Evolutionary conservation across 371 early-diverging fungal species (phyloP).

Genomic region (Mortierella sp.): DNA sequence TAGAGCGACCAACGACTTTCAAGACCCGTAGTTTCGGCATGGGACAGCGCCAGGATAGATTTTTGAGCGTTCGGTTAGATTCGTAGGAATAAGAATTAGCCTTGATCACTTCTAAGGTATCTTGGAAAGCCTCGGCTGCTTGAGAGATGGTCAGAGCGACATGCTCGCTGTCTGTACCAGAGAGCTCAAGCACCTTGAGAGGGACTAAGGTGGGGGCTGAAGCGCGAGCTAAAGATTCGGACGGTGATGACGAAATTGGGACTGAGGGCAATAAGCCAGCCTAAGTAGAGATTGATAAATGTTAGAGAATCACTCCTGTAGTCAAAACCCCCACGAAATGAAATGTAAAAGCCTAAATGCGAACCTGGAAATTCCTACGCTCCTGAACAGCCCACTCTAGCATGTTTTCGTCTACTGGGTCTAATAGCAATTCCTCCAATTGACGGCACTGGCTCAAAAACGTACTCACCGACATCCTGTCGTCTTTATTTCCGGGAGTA

Average conservation of each 20-base stretch:
- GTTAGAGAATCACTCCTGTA: neutral
- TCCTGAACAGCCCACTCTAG: conserved; percentile 53
- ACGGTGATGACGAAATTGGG: conserved; percentile 13
- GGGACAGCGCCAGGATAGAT: conserved; percentile 28
- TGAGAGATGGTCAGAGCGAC: conserved; percentile 45
- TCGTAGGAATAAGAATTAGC: conserved; percentile 41
- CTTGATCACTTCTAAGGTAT: conserved; percentile 51
- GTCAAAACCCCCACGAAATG: neutral
- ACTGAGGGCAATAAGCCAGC: conserved; percentile 2
- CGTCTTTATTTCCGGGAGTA: neutral
- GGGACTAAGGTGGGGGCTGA: conserved; percentile 22
- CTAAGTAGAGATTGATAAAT: conserved; percentile 4
- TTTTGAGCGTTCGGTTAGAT: conserved; percentile 27
- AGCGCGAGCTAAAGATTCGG: neutral
- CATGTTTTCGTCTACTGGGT: conserved; percentile 38
- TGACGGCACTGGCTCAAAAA: conserved; percentile 53
- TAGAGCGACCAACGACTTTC: conserved; percentile 49
- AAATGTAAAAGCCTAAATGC: neutral
- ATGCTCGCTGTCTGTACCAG: conserved; percentile 45
- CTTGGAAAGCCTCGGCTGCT: conserved; percentile 53
- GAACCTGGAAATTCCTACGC: conserved; percentile 35
- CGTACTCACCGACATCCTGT: conserved; percentile 26
- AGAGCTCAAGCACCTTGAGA: conserved; percentile 34
- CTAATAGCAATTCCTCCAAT: conserved; percentile 40
- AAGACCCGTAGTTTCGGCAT: conserved; percentile 37